Conservation (phyloP, 441 rosid species). For the Brassica balearica region DNA sequence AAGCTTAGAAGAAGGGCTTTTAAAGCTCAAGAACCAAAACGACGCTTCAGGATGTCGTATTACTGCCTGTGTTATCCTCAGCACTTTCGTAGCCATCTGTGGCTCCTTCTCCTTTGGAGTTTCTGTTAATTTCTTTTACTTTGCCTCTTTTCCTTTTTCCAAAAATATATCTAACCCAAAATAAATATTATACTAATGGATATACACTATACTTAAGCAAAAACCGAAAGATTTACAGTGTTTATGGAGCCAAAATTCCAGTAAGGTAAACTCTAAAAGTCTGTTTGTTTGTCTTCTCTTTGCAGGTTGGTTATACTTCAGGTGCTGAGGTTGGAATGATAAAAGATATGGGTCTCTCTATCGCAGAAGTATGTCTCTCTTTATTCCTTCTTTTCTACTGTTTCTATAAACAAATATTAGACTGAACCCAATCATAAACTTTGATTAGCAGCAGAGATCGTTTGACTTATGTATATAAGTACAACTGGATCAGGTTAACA, state of each 20-base stretch:
- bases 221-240: neutral
- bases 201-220: neutral
- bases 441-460: neutral
- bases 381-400: neutral
- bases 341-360: slow-evolving; percentile 38
- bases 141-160: neutral
- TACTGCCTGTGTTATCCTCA: slow-evolving; percentile 49
- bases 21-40: slow-evolving; percentile 9
- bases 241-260: neutral
- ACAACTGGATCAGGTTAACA: neutral
- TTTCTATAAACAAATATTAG: neutral
- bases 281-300: neutral
- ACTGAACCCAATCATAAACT: neutral
- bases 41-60: slow-evolving; percentile 42
- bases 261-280: neutral
- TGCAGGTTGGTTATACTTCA: slow-evolving; percentile 44
- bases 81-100: slow-evolving; percentile 61
- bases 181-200: neutral
- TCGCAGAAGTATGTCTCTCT: slow-evolving; percentile 33
- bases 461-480: neutral
- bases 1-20: slow-evolving; percentile 37
- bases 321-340: slow-evolving; percentile 33
- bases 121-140: slow-evolving; percentile 45
- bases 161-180: neutral
- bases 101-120: slow-evolving; percentile 64